Percentiles rank a stretch among this genome's conserved stretches.
These are phyloP conservation scores for Puya raimondii DNA, from an alignment of 176 grass and related monocot genomes.

Conservation along the genomic window DNA sequence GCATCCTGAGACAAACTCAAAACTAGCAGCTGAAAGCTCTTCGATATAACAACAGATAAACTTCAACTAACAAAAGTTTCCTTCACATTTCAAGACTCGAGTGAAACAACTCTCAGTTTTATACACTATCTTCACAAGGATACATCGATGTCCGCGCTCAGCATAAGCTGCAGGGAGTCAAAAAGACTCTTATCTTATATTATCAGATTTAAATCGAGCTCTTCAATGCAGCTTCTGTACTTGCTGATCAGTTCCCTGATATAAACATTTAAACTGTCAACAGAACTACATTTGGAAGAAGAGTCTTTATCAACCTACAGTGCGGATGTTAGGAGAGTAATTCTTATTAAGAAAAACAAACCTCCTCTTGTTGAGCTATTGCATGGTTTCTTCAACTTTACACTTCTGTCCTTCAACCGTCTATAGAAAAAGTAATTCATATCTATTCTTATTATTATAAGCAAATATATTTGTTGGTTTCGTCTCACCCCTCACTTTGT, in stretches of 20 bases:
- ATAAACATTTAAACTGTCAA: conserved; percentile 1
- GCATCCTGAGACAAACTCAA: too few species aligned
- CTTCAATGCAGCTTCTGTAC: conserved; percentile 30
- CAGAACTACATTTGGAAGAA: not conserved
- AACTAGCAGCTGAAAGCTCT: too few species aligned
- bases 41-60: too few species aligned
- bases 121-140: too few species aligned
- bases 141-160: too few species aligned
- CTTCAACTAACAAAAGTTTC: too few species aligned
- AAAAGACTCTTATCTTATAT: not conserved
- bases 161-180: too few species aligned
- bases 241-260: conserved; percentile 27
- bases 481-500: too few species aligned
- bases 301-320: not conserved
- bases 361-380: conserved; percentile 35
- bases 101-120: too few species aligned
- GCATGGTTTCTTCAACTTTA: conserved; percentile 31
- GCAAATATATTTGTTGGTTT: too few species aligned
- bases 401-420: conserved; percentile 47
- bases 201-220: conserved; percentile 24
- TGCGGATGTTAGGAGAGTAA: not conserved
- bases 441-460: too few species aligned
- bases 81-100: too few species aligned
- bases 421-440: conserved; percentile 1
- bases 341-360: conserved; percentile 3